Conservation (phyloP, 768 basidiomycete genomes). For the Rhodotorula diobovata region DNA sequence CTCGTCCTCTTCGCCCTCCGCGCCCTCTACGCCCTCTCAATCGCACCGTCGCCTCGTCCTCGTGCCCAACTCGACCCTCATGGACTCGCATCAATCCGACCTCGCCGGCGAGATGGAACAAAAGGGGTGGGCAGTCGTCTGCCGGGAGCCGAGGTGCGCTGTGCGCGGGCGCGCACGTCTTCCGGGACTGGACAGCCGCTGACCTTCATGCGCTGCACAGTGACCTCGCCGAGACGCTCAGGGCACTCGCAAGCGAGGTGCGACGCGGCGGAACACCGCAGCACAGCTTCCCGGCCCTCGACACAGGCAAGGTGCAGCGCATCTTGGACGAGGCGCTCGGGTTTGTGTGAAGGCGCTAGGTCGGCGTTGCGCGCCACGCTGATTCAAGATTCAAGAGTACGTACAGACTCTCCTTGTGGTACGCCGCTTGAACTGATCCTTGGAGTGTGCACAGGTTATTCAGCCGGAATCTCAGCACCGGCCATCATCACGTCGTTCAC, state of each 20-base stretch:
- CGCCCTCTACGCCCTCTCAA: background rate
- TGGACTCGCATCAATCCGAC: constrained; percentile 91
- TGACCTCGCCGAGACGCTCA: background rate
- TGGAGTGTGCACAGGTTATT: too few species aligned
- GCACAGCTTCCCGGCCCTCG: constrained; percentile 4
- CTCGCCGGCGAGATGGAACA: constrained; percentile 62
- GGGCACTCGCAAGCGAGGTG: background rate
- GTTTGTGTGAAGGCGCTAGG: background rate
- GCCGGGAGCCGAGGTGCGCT: constrained; percentile 15
- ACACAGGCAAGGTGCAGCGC: constrained; percentile 7
- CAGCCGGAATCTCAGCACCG: too few species aligned
- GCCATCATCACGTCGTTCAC: too few species aligned
- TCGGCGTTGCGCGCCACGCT: background rate
- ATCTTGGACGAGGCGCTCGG: constrained; percentile 30
- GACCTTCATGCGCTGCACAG: background rate
- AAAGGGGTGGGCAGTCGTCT: constrained; percentile 33
- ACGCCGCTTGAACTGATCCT: too few species aligned
- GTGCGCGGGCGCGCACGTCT: background rate
- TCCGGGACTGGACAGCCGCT: background rate
- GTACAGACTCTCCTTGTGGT: too few species aligned
- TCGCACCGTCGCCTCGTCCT: constrained; percentile 71
- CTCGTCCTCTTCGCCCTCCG: background rate
- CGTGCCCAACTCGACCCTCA: constrained; percentile 78
- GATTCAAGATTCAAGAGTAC: too few species aligned
- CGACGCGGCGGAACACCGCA: background rate